These are phyloP conservation scores for Tolypocladium ovalisporum DNA, from an alignment of 2,329 filamentous ascomycete species.

Conservation along the genomic window DNA sequence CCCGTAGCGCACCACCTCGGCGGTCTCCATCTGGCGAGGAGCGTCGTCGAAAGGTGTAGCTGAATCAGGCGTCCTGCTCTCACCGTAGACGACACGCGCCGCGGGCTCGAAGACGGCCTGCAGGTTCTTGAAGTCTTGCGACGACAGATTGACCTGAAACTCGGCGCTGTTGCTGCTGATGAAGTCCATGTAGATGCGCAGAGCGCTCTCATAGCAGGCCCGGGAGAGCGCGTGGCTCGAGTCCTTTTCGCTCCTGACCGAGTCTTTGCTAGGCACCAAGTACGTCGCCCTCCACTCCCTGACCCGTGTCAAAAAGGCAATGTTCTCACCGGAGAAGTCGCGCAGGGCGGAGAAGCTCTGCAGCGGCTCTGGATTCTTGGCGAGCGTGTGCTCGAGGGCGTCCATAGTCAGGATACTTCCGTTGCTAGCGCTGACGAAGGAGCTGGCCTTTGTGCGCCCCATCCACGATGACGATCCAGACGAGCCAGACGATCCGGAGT, in stretches of 20 bases:
- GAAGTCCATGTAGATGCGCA: constrained; percentile 51
- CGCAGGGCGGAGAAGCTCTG: constrained; percentile 50
- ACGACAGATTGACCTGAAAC: constrained; percentile 57
- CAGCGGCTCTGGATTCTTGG: constrained; percentile 43
- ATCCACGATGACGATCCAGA: constrained; percentile 25
- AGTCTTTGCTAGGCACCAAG: constrained; percentile 12
- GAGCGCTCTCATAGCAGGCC: constrained; percentile 44
- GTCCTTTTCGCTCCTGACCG: constrained; percentile 6
- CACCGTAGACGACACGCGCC: constrained; percentile 32
- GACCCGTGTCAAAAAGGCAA: constrained; percentile 51
- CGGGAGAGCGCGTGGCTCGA: constrained; percentile 22
- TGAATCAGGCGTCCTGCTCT: constrained; percentile 25
- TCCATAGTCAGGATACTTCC: constrained; percentile 46
- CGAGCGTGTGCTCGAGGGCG: constrained; percentile 47
- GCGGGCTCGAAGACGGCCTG: constrained; percentile 45
- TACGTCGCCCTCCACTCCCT: constrained; percentile 27
- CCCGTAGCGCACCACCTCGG: constrained; percentile 20
- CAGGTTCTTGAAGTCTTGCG: constrained; percentile 40
- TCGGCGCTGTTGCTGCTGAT: constrained; percentile 50
- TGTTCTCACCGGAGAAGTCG: constrained; percentile 59
- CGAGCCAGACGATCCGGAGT: constrained; percentile 21
- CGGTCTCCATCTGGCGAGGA: constrained; percentile 10
- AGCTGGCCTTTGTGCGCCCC: constrained; percentile 22
- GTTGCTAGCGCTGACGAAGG: constrained; percentile 18
- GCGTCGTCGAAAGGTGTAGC: constrained; percentile 31